phyloP scores from a whole-genome alignment of 2,329 filamentous ascomycete species.

The Trichophyton schoenleinii region DNA sequence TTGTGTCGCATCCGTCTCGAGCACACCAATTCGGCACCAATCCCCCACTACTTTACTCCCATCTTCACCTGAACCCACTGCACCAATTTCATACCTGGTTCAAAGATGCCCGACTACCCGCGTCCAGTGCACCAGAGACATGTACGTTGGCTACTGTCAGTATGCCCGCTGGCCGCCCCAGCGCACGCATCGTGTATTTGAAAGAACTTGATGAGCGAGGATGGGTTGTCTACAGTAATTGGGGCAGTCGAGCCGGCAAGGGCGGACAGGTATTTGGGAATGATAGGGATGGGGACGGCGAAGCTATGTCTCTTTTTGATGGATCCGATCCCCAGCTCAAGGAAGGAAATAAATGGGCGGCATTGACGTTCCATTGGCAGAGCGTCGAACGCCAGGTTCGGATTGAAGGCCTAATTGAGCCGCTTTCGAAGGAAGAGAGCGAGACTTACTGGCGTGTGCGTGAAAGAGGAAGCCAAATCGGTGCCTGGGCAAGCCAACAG shows the following conservation, averaged over 20 bases:
- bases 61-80: slow-evolving; percentile 47
- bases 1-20: slow-evolving; percentile 28
- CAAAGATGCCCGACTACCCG: slow-evolving; percentile 49
- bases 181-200: slow-evolving; percentile 77
- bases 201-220: slow-evolving; percentile 78
- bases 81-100: slow-evolving; percentile 89
- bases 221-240: slow-evolving; percentile 91
- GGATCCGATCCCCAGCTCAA: slow-evolving; percentile 5
- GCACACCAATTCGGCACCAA: slow-evolving; percentile 34
- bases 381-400: slow-evolving; percentile 77
- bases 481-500: slow-evolving; percentile 89
- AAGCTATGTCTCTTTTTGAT: not conserved
- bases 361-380: slow-evolving; percentile 84
- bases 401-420: slow-evolving; percentile 64
- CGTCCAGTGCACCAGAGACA: slow-evolving; percentile 69
- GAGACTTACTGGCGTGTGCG: slow-evolving; percentile 52
- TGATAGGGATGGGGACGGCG: slow-evolving; percentile 4
- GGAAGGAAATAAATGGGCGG: slow-evolving; percentile 57
- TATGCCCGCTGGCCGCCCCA: slow-evolving; percentile 73
- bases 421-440: slow-evolving; percentile 58
- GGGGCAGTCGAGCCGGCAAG: slow-evolving; percentile 52
- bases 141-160: slow-evolving; percentile 74
- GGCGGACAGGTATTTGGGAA: slow-evolving; percentile 30
- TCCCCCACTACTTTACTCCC: slow-evolving; percentile 30
- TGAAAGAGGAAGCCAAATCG: slow-evolving; percentile 69